Conservation (phyloP, 2,329 filamentous ascomycete genomes). For the Mariannaea elegans region DNA sequence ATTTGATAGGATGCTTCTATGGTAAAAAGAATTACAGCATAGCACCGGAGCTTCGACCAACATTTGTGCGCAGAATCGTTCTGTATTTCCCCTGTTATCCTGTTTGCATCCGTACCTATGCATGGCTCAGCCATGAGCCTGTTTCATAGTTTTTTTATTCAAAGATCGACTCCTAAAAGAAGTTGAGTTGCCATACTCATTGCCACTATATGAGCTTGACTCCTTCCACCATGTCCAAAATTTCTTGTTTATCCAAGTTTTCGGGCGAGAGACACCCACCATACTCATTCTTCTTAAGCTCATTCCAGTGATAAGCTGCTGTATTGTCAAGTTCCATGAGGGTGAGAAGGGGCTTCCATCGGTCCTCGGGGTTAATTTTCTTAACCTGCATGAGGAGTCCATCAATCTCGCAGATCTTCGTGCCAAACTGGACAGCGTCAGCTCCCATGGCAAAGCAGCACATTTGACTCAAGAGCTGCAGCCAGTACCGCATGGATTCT, state of each 20-base stretch:
- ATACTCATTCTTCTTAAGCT: slow-evolving; percentile 10
- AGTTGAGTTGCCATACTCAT: too few relatives aligned
- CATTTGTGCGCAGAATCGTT: too few relatives aligned
- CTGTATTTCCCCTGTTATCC: too few relatives aligned
- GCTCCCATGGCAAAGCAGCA: slow-evolving; percentile 19
- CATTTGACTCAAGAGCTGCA: slow-evolving; percentile 24
- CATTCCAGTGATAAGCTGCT: slow-evolving; percentile 22
- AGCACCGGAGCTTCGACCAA: too few relatives aligned
- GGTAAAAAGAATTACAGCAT: background rate
- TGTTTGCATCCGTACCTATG: too few relatives aligned
- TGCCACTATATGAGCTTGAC: background rate
- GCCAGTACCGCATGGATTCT: slow-evolving; percentile 26
- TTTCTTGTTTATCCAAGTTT: slow-evolving; percentile 17
- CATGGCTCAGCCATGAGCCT: too few relatives aligned
- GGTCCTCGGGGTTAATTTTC: slow-evolving; percentile 13
- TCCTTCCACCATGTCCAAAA: slow-evolving; percentile 2
- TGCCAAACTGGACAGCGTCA: slow-evolving; percentile 8
- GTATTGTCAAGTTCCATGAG: slow-evolving; percentile 11
- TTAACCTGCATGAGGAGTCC: background rate
- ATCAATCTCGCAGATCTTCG: background rate
- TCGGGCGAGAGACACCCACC: slow-evolving; percentile 6
- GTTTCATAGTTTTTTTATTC: too few relatives aligned
- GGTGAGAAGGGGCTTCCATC: slow-evolving; percentile 20
- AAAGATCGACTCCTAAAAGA: too few relatives aligned
- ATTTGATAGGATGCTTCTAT: too few relatives aligned